Evolutionary conservation across 192 early-diverging fungal genomes (phyloP).

Genomic region (Coemansia sp.): DNA sequence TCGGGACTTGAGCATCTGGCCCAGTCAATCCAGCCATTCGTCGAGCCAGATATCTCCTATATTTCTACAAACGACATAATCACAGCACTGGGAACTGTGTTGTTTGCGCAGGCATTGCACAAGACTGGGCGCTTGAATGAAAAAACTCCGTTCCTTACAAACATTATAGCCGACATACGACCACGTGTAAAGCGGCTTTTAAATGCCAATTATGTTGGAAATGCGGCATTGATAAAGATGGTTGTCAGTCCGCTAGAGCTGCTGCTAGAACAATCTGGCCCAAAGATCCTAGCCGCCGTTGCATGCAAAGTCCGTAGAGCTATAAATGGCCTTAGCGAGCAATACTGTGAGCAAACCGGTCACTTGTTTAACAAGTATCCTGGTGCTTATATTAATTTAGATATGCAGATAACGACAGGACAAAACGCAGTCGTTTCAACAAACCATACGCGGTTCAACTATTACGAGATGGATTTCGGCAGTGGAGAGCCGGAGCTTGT

Average conservation of each 20-base stretch:
- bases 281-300: neutral
- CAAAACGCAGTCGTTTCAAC: neutral
- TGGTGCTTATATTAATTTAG: neutral
- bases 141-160: neutral
- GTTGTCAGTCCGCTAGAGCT: neutral
- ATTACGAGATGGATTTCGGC: neutral
- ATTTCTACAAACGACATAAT: neutral
- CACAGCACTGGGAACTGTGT: neutral
- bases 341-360: neutral
- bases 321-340: neutral
- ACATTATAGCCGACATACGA: neutral
- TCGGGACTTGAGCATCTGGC: neutral
- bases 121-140: neutral
- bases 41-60: neutral
- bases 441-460: neutral
- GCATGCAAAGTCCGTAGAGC: neutral
- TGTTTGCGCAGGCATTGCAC: neutral
- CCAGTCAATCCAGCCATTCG: neutral
- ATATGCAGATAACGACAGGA: neutral
- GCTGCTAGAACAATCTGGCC: neutral
- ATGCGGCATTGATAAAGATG: neutral
- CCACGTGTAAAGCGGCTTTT: neutral
- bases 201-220: neutral
- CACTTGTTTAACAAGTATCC: neutral
- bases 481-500: neutral